These are phyloP conservation scores for Penicillium sp. DNA, from an alignment of 2,329 filamentous ascomycete genomes.

Conservation along the genomic window DNA sequence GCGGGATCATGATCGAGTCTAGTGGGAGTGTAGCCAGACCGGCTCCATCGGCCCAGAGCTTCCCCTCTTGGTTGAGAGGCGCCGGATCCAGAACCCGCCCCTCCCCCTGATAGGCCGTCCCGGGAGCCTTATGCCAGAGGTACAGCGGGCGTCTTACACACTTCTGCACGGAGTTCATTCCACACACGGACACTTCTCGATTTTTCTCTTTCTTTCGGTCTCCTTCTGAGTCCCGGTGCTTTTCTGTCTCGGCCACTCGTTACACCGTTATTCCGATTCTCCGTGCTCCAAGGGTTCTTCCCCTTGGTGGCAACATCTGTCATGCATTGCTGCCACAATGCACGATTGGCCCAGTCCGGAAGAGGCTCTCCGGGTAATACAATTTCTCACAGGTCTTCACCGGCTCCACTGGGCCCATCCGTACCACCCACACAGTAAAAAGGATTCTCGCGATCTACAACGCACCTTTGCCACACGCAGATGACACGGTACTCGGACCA, in stretches of 20 bases:
- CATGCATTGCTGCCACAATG: constrained; percentile 8
- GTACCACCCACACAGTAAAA: background rate
- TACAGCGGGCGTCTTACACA: background rate
- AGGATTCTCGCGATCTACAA: background rate
- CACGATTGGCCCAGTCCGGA: background rate
- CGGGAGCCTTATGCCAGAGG: background rate
- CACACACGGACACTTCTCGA: background rate
- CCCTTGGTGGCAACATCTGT: constrained; percentile 18
- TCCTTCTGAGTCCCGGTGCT: background rate
- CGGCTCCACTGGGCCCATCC: background rate
- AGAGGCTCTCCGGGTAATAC: constrained; percentile 4
- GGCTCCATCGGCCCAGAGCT: constrained; percentile 7
- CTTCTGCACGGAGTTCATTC: background rate
- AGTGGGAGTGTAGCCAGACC: constrained; percentile 25
- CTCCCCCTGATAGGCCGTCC: constrained; percentile 4
- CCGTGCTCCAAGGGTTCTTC: constrained; percentile 1
- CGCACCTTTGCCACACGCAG: background rate
- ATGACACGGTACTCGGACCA: background rate
- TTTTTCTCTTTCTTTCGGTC: background rate
- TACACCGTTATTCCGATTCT: background rate
- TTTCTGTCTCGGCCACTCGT: too few relatives aligned
- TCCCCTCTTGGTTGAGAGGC: constrained; percentile 7
- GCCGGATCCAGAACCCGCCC: constrained; percentile 8
- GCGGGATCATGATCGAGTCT: constrained; percentile 25
- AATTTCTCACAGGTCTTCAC: background rate